These are phyloP conservation scores for Penicillium salamii DNA, from an alignment of 495 filamentous ascomycete species.

Conservation along the genomic window DNA sequence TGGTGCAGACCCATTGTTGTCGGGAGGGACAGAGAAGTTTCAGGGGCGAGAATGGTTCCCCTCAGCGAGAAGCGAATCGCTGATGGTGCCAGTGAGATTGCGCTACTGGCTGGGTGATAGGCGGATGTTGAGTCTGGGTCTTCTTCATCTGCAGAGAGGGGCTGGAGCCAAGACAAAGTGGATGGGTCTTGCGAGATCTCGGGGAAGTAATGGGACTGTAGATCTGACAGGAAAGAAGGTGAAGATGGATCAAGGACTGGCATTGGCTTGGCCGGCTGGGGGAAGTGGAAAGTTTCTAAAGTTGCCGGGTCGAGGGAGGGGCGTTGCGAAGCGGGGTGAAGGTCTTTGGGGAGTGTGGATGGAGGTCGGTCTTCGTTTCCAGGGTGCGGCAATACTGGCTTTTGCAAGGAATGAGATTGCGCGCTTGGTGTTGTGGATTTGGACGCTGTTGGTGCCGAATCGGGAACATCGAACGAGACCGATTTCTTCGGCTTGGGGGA, in stretches of 20 bases:
- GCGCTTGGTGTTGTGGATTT: neutral
- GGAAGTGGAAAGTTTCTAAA: slow-evolving; percentile 57
- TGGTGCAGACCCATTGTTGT: slow-evolving; percentile 82
- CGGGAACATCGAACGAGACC: slow-evolving; percentile 31
- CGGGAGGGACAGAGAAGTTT: slow-evolving; percentile 66
- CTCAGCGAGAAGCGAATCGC: slow-evolving; percentile 85
- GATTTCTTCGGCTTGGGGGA: slow-evolving; percentile 22
- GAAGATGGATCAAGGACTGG: slow-evolving; percentile 80
- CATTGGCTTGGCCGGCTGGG: slow-evolving; percentile 32
- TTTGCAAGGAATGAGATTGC: slow-evolving; percentile 1
- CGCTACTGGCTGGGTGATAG: slow-evolving; percentile 72
- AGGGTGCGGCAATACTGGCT: neutral
- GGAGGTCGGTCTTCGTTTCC: slow-evolving; percentile 38
- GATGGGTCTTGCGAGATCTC: slow-evolving; percentile 78
- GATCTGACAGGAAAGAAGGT: slow-evolving; percentile 74
- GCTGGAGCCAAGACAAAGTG: slow-evolving; percentile 85
- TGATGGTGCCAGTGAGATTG: slow-evolving; percentile 64
- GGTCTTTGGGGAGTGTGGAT: slow-evolving; percentile 32
- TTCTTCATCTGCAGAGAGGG: slow-evolving; percentile 57
- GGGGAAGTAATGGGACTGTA: slow-evolving; percentile 93
- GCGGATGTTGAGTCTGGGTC: slow-evolving; percentile 51
- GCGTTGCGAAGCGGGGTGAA: slow-evolving; percentile 40
- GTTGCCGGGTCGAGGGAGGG: slow-evolving; percentile 49
- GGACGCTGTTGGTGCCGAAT: neutral
- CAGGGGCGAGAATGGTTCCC: slow-evolving; percentile 73